Evolutionary conservation across 2,329 filamentous ascomycete genomes (phyloP).

Genomic region (Colletotrichum sp.): DNA sequence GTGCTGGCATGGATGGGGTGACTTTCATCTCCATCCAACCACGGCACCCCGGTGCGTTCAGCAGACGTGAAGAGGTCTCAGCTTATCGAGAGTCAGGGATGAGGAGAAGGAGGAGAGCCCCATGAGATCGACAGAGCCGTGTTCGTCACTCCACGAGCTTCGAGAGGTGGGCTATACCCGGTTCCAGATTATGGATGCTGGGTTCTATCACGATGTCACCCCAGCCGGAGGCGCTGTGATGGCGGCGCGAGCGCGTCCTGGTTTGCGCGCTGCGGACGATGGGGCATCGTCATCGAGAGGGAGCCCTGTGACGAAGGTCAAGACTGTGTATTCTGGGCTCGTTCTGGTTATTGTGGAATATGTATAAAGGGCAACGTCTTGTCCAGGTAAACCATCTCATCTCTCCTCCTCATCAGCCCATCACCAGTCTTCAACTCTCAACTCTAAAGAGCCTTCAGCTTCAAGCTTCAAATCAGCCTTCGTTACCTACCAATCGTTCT

Average conservation of each 20-base stretch:
- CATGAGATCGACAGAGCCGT: slow-evolving; percentile 5
- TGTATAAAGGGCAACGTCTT: slow-evolving; percentile 15
- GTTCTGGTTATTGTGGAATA: background rate
- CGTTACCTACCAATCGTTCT: background rate
- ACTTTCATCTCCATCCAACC: background rate
- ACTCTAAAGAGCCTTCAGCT: background rate
- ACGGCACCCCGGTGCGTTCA: background rate
- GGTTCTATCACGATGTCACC: slow-evolving; percentile 15
- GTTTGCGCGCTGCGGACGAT: background rate
- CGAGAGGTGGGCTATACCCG: background rate
- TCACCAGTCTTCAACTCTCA: background rate
- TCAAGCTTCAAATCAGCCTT: background rate
- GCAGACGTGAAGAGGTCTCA: background rate
- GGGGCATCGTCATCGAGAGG: slow-evolving; percentile 11
- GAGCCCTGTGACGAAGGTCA: slow-evolving; percentile 12
- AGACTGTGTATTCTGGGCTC: background rate
- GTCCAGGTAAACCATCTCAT: background rate
- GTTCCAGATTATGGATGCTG: background rate
- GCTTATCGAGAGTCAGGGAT: background rate
- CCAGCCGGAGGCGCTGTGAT: background rate
- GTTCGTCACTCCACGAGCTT: slow-evolving; percentile 2
- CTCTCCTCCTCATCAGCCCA: background rate
- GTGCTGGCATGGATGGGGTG: background rate
- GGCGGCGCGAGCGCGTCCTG: background rate
- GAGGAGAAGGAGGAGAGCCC: background rate